A percentile compares a stretch with the other conserved stretches of the same genome.
phyloP scores from a whole-genome alignment of 2,329 filamentous ascomycete species.

The Colletotrichum higginsianum region DNA sequence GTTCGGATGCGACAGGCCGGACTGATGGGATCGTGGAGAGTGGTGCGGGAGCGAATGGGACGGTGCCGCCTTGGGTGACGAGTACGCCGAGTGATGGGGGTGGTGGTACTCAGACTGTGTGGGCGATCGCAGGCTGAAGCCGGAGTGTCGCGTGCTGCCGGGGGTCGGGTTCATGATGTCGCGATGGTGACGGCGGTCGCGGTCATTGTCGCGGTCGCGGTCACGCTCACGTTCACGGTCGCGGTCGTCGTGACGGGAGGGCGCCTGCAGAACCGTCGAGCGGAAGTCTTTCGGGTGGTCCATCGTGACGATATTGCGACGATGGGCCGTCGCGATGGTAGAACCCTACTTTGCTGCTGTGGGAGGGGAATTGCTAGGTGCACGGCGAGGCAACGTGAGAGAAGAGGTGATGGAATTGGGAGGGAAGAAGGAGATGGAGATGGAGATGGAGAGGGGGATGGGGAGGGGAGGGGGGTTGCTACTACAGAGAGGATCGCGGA shows the following conservation, averaged over 20 bases:
- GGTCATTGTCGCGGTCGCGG: conserved; percentile 53
- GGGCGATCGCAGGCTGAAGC: conserved; percentile 66
- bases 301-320: conserved; percentile 52
- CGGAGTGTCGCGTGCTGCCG: conserved; percentile 57
- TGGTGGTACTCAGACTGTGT: conserved; percentile 59
- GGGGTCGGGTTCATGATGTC: conserved; percentile 61
- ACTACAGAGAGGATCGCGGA: conserved; percentile 37
- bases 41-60: conserved; percentile 48
- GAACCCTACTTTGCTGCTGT: conserved; percentile 1
- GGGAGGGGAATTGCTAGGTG: neutral
- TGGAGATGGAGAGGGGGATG: conserved; percentile 9
- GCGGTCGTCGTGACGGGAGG: conserved; percentile 58
- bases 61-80: conserved; percentile 43
- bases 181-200: conserved; percentile 57
- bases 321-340: conserved; percentile 27
- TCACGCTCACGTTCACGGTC: conserved; percentile 26
- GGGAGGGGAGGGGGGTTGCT: conserved; percentile 20
- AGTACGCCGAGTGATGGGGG: conserved; percentile 50
- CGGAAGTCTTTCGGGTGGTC: conserved; percentile 60
- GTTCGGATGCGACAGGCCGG: conserved; percentile 45
- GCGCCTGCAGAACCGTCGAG: conserved; percentile 65
- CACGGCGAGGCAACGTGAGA: conserved; percentile 2
- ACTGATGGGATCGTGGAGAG: conserved; percentile 46
- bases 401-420: neutral
- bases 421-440: neutral